Evolutionary conservation across 257 asterid genomes (phyloP).

Genomic region (Lycium barbarum): DNA sequence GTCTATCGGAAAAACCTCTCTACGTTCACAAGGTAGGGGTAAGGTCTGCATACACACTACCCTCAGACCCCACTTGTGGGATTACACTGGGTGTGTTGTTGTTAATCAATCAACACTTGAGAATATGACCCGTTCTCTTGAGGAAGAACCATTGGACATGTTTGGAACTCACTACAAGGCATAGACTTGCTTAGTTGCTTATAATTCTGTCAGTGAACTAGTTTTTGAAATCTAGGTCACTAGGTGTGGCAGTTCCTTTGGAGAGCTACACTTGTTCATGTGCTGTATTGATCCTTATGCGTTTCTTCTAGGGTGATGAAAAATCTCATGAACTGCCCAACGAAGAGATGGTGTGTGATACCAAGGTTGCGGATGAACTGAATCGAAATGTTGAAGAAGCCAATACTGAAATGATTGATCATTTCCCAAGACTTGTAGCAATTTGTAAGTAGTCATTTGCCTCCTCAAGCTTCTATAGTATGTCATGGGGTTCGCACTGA

Average conservation of each 20-base stretch:
- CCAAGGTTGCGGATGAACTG: slow-evolving; percentile 52
- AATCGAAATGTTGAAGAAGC: slow-evolving; percentile 50
- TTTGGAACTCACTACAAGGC: slow-evolving; percentile 5
- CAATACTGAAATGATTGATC: slow-evolving; percentile 47
- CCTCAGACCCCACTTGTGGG: no score
- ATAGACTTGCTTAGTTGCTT: slow-evolving; percentile 19
- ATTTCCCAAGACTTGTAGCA: slow-evolving; percentile 63
- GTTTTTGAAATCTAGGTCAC: slow-evolving; percentile 20
- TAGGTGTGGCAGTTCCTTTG: neutral
- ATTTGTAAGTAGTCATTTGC: slow-evolving; percentile 62
- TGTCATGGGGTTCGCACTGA: slow-evolving; percentile 17
- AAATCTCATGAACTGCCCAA: slow-evolving; percentile 47
- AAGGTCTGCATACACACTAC: no score
- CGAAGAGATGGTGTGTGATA: slow-evolving; percentile 50
- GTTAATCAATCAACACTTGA: neutral
- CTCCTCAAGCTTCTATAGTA: slow-evolving; percentile 30
- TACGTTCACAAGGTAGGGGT: no score
- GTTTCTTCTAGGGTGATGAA: slow-evolving; percentile 63
- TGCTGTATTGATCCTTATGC: neutral
- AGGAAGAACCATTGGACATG: slow-evolving; percentile 1
- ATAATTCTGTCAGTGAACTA: neutral
- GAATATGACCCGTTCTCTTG: neutral
- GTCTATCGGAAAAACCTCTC: no score
- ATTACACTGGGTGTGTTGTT: no score
- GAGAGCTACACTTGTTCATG: neutral